A percentile compares a stretch with the other conserved stretches of the same genome.
Evolutionary conservation across 106 monocot genomes (phyloP).

Genomic region (Alisma plantagoaquatica): DNA sequence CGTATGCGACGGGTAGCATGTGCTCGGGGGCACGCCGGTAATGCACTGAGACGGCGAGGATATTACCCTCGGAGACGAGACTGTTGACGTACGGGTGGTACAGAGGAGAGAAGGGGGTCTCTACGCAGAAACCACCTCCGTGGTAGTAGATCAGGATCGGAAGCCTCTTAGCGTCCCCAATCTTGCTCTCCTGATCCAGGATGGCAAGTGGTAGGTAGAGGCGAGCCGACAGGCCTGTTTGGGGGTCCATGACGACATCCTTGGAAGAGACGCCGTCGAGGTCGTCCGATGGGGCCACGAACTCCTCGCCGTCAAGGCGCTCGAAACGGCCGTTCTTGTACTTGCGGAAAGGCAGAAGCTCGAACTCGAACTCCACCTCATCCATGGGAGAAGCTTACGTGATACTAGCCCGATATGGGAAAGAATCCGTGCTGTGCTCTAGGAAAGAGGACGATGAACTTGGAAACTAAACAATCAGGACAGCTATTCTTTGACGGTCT

Average conservation of each 20-base stretch:
- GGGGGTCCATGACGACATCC: constrained; percentile 8
- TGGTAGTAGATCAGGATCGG: constrained; percentile 46
- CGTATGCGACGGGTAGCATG: constrained; percentile 39
- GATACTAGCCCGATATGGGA: too few relatives aligned
- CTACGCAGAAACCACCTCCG: constrained; percentile 37
- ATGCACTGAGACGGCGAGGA: constrained; percentile 38
- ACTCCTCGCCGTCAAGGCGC: background rate
- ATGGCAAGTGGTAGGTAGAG: constrained; percentile 7
- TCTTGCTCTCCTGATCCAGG: constrained; percentile 9
- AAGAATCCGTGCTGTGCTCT: too few relatives aligned
- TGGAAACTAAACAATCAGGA: too few relatives aligned
- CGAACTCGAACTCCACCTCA: too few relatives aligned
- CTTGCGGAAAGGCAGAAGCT: too few relatives aligned
- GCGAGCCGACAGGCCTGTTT: constrained; percentile 10
- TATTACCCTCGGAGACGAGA: constrained; percentile 15
- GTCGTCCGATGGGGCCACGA: constrained; percentile 4
- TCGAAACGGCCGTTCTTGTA: constrained; percentile 10
- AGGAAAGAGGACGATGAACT: too few relatives aligned
- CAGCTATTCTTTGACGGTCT: too few relatives aligned
- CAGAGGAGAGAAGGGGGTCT: constrained; percentile 18
- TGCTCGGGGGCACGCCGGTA: constrained; percentile 57
- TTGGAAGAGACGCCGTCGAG: constrained; percentile 10
- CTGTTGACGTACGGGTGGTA: constrained; percentile 42
- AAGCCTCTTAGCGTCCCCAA: too few relatives aligned
- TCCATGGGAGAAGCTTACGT: too few relatives aligned